A percentile compares a stretch with the other conserved stretches of the same genome.
Evolutionary conservation across 2,329 filamentous ascomycete species (phyloP).

Genomic region (Reticulascus tulasneorum): DNA sequence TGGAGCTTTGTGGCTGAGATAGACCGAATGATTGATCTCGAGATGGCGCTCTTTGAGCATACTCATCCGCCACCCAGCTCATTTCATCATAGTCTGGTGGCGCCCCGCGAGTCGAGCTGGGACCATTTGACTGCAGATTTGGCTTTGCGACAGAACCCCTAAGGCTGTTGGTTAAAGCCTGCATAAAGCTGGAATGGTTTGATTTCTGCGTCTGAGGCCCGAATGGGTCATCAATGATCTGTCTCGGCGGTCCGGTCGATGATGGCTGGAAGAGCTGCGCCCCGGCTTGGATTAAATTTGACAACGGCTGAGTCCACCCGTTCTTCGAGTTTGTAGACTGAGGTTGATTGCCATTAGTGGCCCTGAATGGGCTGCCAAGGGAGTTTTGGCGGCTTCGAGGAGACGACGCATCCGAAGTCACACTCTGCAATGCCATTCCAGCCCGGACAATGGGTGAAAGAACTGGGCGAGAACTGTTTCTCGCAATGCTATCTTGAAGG

Average conservation of each 20-base stretch:
- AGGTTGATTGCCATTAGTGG: slow-evolving; percentile 11
- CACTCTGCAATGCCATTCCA: slow-evolving; percentile 52
- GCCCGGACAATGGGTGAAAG: slow-evolving; percentile 57
- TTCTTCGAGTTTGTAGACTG: slow-evolving; percentile 8
- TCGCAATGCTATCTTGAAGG: slow-evolving; percentile 6
- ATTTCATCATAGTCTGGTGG: slow-evolving; percentile 28
- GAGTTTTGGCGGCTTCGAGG: slow-evolving; percentile 47
- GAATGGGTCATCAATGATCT: slow-evolving; percentile 26
- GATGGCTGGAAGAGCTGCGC: slow-evolving; percentile 13
- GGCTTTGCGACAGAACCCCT: slow-evolving; percentile 8
- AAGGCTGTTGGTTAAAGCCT: slow-evolving; percentile 24
- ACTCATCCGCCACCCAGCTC: slow-evolving; percentile 36
- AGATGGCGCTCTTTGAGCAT: slow-evolving; percentile 1
- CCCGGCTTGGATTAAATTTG: slow-evolving; percentile 12
- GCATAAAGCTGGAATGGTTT: slow-evolving; percentile 27
- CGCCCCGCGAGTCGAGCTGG: too few species aligned
- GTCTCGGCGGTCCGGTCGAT: slow-evolving; percentile 5
- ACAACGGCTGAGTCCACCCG: slow-evolving; percentile 12
- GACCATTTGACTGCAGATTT: slow-evolving; percentile 3
- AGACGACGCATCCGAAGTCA: slow-evolving; percentile 56
- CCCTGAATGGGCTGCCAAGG: slow-evolving; percentile 53
- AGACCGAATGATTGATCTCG: slow-evolving; percentile 10
- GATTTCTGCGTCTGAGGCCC: slow-evolving; percentile 18
- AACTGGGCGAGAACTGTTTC: slow-evolving; percentile 35
- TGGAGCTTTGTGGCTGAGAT: slow-evolving; percentile 4